Conservation (phyloP, 257 asterid species). For the Capsicum chinense region DNA sequence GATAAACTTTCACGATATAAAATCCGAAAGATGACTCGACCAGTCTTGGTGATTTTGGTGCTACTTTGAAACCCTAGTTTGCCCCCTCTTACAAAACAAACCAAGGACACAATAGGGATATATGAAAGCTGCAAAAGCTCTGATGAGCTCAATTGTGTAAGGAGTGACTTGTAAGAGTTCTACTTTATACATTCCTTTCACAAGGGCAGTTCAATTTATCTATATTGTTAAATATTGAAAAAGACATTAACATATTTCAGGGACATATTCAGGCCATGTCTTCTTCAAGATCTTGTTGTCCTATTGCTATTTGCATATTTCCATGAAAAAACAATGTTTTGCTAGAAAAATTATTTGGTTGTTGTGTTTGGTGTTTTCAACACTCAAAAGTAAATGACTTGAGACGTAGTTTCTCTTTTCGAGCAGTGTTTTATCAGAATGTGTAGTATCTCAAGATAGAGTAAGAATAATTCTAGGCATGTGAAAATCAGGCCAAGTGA, state of each 20-base stretch:
- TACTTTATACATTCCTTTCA: too few species aligned
- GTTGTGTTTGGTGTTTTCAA: not conserved
- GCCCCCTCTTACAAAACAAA: not conserved
- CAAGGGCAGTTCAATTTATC: too few species aligned
- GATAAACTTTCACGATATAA: too few species aligned
- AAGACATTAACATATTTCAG: too few species aligned
- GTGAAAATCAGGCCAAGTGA: not conserved
- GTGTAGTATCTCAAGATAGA: not conserved
- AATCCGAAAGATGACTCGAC: too few species aligned
- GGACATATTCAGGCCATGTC: not conserved
- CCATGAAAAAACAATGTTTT: not conserved
- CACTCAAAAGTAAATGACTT: not conserved
- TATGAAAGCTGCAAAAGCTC: not conserved
- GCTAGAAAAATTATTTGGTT: not conserved
- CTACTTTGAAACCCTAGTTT: conserved; percentile 10
- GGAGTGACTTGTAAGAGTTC: not conserved
- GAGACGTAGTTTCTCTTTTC: not conserved
- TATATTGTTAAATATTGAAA: too few species aligned
- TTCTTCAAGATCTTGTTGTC: not conserved
- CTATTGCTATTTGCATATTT: not conserved
- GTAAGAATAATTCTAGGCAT: not conserved
- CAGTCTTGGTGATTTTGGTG: too few species aligned
- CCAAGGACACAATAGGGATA: not conserved
- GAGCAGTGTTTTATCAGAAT: not conserved
- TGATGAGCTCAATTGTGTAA: not conserved